Evolutionary conservation across 176 grass and related monocot species (phyloP), one percentile per base, ranked within the genome.

Genomic region (Hordeum vulgare): DNA sequence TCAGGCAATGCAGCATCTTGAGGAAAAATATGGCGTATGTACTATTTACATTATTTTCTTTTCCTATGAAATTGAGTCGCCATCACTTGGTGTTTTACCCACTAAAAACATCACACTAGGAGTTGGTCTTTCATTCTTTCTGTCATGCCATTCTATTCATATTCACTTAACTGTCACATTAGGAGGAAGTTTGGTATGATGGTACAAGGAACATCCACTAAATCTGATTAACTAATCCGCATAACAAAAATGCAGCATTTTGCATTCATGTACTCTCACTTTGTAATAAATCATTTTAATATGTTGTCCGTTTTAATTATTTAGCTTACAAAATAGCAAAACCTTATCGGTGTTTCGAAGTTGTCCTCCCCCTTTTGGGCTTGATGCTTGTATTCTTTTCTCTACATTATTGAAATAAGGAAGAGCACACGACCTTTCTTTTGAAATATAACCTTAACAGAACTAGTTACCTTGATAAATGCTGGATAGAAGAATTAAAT

Each of bases 1-100:
- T 87, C 85, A 83, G 61, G 96, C 91, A 25, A 99, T 99, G 93
- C 96, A 99, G 26, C 91, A 96, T 85, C 89, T 99, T 71, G 96
- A 99, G 81, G 93, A 73, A 62, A 89, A 86, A 96, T 96, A 94
- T 87, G 86, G 84, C 23, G 96, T 94, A 90, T 33, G 87, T 61
- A 84, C 24, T 85, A 5, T 78, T 86, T 77, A 81, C 41, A 36
- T 82, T 72, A 44, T 3, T 69, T 83, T 67, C 68, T 47, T n/a
- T 31, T 73, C 28, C 62, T 89, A 29, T 28, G 26, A 83, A 61
- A 41, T 71, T 84, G 56, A 70, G 13, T 47, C 24, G 53, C 45
- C 69, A 67, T 49, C 47, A 49, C 45, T 62, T 78, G 0, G 40
- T 3, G 7, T 27, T 2, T 81, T 61, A 59, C 14, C 78, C 10